Evolutionary conservation across 768 basidiomycete species (phyloP), one percentile per base, ranked within the genome.

Genomic region (Roridomyces roridus): DNA sequence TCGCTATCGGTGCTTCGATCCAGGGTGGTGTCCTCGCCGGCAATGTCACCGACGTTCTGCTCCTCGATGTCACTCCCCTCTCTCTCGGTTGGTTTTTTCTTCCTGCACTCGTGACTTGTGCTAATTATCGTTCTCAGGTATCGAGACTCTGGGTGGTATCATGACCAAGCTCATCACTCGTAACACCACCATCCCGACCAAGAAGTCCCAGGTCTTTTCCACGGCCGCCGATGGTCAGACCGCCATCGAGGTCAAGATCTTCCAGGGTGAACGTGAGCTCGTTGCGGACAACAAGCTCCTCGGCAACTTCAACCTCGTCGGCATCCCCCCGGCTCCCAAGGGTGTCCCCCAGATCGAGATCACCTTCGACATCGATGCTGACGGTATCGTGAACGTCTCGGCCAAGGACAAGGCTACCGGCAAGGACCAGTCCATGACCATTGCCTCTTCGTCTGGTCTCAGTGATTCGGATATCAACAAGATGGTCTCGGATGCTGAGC

Each of bases 231-330:
- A 99, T 60, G 96, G 97, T 48, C 97, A 99, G 77, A 96, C 92
- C n/a, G 96, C 96, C 34, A 98, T 99, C 63, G 96, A 98, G 74
- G 96, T 99, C 74, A 98, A 98, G 87, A 95, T 99, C 66, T 99
- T 86, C 84, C 97, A 99, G 78, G 97, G 97, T 69, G 97, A 99
- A 81, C 96, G 97, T 80, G 97, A 98, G 72, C 87, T 98, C 65
- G 96, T 98, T 54, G 84, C 92, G 51, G 97, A 98, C 80, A 98
- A 98, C 88, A 99, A 98, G 78, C 78, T 98, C 7, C 89, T 99
- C 55, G 97, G 97, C 60, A 96, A 98, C 82, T 99, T 99, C 89
- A 97, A 98, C 79, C 91, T 99, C 59, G 94, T 96, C 57, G 97
- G 96, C 47, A 95, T 99, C 55, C 96, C 97, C 46, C 91, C 91